Base-by-base conservation (phyloP, 176 grass and related monocot species). In the Aegilops bicornis region DNA sequence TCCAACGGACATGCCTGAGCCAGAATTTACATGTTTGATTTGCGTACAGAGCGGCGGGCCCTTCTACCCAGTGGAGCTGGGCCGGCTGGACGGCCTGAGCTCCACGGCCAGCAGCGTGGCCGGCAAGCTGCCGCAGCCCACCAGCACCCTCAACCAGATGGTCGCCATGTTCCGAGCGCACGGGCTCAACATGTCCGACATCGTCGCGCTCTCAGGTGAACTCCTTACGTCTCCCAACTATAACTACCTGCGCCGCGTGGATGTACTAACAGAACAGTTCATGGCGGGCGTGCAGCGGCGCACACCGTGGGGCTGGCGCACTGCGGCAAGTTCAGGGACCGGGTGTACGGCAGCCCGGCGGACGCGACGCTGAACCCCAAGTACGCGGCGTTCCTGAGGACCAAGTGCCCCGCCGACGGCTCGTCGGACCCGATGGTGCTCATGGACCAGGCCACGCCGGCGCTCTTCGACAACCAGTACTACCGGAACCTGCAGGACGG, bases 391-490 rank as follows among this genome's bases (percentile, higher is more conserved):
- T 87, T 93, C 60, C 86, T 98, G 61, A 40, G 59, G 84, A 29
- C 5, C 61, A 42, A 64, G 32, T 98, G 96, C 84, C 81, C 93
- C 3, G 0, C 81, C 69, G 83, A 76, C 65, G 86, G 81, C 6
- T 63, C 84, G 32, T 32, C 84, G 19, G 76, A 86, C 69, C 69
- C 23, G 22, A 23, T 59, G 54, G 96, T 98, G 50, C 78, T 91
- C 82, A 29, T 94, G 77, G 96, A 98, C 90, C 91, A 91, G 61
- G 27, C 89, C 25, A 91, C 91, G 11, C 96, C 96, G 13, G 45
- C 87, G 4, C 36, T 16, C 35, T 92, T 98, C 43, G 96, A 98
- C 89, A 98, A 98, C 89, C 88, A 95, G 78, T 98, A 91, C 90
- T 98, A 82, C 93, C 73, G 68, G 79, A 98, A 98, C 79, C 82